Percentiles rank a stretch among this genome's conserved stretches.
Conservation (phyloP, 345 rosid species). For the Populus deltoides region DNA sequence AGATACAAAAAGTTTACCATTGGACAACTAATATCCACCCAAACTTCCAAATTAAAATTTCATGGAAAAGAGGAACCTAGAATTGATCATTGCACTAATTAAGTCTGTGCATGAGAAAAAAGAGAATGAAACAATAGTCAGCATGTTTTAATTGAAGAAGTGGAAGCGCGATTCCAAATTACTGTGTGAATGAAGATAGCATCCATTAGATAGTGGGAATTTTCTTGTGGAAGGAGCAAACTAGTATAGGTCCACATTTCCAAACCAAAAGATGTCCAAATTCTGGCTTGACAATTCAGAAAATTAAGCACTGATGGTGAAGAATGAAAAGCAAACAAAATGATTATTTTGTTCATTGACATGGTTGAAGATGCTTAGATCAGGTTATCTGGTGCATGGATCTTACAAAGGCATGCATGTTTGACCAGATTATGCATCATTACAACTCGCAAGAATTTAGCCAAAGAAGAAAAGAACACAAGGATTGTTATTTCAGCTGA, state of each 20-base stretch:
- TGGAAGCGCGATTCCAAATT: background rate
- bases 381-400: background rate
- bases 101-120: background rate
- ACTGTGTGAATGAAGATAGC: background rate
- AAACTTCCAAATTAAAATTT: background rate
- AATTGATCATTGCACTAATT: background rate
- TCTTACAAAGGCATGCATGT: background rate
- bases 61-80: background rate
- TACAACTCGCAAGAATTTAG: background rate
- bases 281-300: background rate
- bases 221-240: background rate
- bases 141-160: background rate
- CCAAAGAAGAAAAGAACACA: background rate
- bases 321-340: background rate
- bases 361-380: background rate
- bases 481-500: background rate
- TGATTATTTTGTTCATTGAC: background rate
- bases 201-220: background rate
- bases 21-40: background rate
- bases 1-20: background rate
- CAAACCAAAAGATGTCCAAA: background rate
- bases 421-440: background rate
- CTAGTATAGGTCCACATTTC: background rate
- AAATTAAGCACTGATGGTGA: background rate
- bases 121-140: background rate